Evolutionary conservation across 2,329 filamentous ascomycete species (phyloP), one percentile per base, ranked within the genome.

Genomic region (Corinectria fuckeliana): DNA sequence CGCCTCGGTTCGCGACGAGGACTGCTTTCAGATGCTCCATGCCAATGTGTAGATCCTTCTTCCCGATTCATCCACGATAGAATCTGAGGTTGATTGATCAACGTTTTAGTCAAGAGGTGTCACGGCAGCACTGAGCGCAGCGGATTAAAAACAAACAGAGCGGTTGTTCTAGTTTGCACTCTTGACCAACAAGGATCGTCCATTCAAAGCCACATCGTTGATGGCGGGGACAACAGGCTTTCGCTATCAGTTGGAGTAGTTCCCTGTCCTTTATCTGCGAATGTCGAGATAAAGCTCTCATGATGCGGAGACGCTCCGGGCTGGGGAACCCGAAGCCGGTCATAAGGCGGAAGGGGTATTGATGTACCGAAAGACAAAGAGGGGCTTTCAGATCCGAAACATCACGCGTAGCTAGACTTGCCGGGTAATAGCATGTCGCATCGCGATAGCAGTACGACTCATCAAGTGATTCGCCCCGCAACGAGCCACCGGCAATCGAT

Each of bases 1-100:
- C 85, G 45, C 84, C 85, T 44, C 85, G 77, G 69, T 88, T 88
- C 9, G 85, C 85, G 47, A 88, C 78, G 11, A 88, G 72, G 16
- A 88, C 64, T 13, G 44, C 45, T 18, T 53, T 50, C 34, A 58
- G 56, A 5, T 58, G 44, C 50, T 58, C 56, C 56, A 58, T 58
- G 18, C 30, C 45, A 36, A 10, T 4, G 34, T 11, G 41, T 20
- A 39, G 28, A 42, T 23, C 26, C 16, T 49, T 41, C 41, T 44
- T n/a, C 21, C 16, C 30, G 47, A 36, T 14, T 9, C 21, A 44
- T 38, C 50, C 44, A 34, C n/a, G 34, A n/a, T 20, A n/a, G 16
- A 9, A 45, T 14, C 23, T 30, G 25, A 26, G 41, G 25, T n/a
- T 18, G n/a, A 26, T 32, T 20, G 34, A 38, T n/a, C 28, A 16